Base-by-base conservation (phyloP, 805 yeast species). In the Nakazawaea molendinolei region DNA sequence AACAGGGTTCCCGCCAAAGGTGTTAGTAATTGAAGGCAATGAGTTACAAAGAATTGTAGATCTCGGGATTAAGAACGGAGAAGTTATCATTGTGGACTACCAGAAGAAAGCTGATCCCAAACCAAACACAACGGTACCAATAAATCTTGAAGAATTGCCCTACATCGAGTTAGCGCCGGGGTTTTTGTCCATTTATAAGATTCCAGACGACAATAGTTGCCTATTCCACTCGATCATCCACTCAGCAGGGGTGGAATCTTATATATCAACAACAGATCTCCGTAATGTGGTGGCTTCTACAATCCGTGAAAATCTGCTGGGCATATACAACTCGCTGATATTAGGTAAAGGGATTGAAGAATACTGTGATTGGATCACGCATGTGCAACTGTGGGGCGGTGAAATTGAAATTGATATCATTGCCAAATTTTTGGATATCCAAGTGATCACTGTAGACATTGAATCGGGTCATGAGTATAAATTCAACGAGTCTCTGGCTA, bases 201-300 rank as follows among this genome's bases (percentile, higher is more conserved):
- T 81, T 39, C 80, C 84, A 0, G 87, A 83, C 50, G 90, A 83
- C 53, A 83, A 83, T 51, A 79, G 90, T 7, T 83, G 94, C 50
- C 56, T 83, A 36, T 83, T 83, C 58, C 74, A 81, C 46, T 67
- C 89, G 1, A 63, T 83, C 2, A 64, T 77, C 2, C 75, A 73
- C 46, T 70, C 76, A 9, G 17, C 37, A 4, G 23, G 31, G 3
- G 51, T 68, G 3, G 60, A 45, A 23, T 61, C 60, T 0, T 36
- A 44, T 10, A 39, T 38, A 10, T 45, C 52, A 10, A 42, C 67
- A 44, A 58, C 63, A 26, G 65, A 64, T 28, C 55, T 82, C 23
- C 61, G 92, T 21, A 50, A 63, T 2, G 50, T 74, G 5, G 79
- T 80, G 3, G 70, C 76, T 0, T 52, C 58, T 8, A 56, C 60